Percentiles rank a stretch among this genome's conserved stretches.
phyloP scores from a whole-genome alignment of 192 early-diverging fungal species.

The Entrophospora sp. region DNA sequence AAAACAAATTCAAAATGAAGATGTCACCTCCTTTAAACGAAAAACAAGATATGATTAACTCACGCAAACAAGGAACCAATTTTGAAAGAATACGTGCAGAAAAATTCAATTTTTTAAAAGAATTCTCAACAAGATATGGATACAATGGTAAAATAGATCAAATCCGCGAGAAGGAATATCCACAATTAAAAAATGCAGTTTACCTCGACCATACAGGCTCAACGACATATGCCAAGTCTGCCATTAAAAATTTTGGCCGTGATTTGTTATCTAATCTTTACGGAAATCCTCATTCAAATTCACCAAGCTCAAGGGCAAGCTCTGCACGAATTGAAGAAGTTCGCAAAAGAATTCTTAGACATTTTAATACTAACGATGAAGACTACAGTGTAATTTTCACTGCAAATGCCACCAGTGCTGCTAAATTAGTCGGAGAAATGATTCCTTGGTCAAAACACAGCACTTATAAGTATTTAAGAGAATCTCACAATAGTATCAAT shows the following conservation, averaged over 20 bases:
- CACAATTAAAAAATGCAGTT: constrained; percentile 26
- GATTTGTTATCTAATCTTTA: constrained; percentile 43
- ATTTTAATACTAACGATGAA: constrained; percentile 47
- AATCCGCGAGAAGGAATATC: constrained; percentile 11
- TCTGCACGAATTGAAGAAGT: constrained; percentile 41
- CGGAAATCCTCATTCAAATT: constrained; percentile 61
- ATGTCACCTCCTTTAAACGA: too few species aligned
- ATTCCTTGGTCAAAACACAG: constrained; percentile 43
- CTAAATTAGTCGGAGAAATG: constrained; percentile 65
- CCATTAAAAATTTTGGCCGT: constrained; percentile 29
- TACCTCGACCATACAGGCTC: constrained; percentile 62
- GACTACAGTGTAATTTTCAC: constrained; percentile 71
- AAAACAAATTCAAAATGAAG: too few species aligned
- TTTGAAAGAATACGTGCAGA: too few species aligned
- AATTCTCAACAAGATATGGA: constrained; percentile 9
- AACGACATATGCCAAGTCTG: constrained; percentile 40
- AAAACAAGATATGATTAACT: too few species aligned
- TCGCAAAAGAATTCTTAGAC: constrained; percentile 43
- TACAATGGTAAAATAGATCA: constrained; percentile 18
- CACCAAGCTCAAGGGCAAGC: constrained; percentile 41
- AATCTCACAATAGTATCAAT: constrained; percentile 67
- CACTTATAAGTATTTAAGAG: constrained; percentile 51
- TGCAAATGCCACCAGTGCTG: constrained; percentile 65
- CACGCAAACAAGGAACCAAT: too few species aligned
- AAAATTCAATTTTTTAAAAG: constrained; percentile 15